phyloP scores from a whole-genome alignment of 192 early-diverging fungal genomes.

The Spinellus fusiger region DNA sequence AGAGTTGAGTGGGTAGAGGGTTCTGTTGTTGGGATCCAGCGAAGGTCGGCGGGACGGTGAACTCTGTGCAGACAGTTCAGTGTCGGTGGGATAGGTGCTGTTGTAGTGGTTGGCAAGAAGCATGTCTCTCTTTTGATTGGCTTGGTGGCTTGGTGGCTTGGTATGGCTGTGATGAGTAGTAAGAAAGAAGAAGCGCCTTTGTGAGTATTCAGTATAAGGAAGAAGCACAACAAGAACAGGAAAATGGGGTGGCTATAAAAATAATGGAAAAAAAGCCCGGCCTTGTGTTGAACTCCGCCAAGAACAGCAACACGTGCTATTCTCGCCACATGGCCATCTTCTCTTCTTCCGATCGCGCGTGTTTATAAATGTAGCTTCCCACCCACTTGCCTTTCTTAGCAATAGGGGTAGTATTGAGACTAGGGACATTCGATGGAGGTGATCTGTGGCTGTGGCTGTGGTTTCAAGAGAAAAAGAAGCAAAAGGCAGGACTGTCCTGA shows the following conservation, averaged over 20 bases:
- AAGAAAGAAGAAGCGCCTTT: not conserved
- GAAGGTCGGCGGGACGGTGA: not conserved
- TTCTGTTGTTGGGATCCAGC: not conserved
- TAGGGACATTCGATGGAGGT: no score
- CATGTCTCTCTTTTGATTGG: not conserved
- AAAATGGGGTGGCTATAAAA: not conserved
- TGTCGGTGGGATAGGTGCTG: not conserved
- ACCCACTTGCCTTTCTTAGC: no score
- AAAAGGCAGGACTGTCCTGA: no score
- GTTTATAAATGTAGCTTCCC: no score
- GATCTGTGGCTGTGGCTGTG: no score
- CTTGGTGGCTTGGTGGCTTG: no score
- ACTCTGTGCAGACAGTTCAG: not conserved
- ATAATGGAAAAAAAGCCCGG: not conserved
- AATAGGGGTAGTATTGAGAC: no score
- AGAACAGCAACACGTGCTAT: not conserved
- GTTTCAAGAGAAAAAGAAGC: not conserved
- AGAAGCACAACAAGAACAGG: not conserved
- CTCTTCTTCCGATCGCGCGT: not conserved
- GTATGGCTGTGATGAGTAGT: not conserved
- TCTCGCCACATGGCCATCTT: not conserved
- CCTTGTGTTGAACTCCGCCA: not conserved
- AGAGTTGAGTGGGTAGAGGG: constrained; percentile 1
- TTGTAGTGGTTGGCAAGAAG: not conserved
- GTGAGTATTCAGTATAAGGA: no score